Percentiles rank a stretch among this genome's conserved stretches.
Evolutionary conservation across 2,329 filamentous ascomycete genomes (phyloP).

Genomic region (Fusarium palustre): DNA sequence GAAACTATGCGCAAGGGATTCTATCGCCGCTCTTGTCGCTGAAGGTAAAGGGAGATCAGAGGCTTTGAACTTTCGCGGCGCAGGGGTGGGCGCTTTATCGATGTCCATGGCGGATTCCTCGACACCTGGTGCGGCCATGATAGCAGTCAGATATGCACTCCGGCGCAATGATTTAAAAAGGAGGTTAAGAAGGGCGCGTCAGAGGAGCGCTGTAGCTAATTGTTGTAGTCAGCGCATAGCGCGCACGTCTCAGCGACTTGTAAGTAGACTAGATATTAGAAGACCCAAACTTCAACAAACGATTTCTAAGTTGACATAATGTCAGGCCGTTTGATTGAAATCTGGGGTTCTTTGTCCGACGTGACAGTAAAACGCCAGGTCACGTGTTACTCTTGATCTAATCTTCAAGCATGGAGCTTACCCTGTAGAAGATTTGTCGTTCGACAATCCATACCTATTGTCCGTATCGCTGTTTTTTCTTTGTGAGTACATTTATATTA

Average conservation of each 20-base stretch:
- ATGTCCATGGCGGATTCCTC: constrained; percentile 37
- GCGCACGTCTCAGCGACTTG: constrained; percentile 1
- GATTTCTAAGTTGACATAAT: constrained; percentile 13
- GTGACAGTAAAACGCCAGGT: constrained; percentile 45
- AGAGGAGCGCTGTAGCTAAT: constrained; percentile 26
- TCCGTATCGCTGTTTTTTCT: neutral
- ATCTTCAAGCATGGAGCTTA: neutral
- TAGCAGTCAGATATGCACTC: constrained; percentile 7
- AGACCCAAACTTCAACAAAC: neutral
- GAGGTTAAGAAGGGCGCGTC: constrained; percentile 15
- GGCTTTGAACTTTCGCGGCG: constrained; percentile 71
- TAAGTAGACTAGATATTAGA: neutral
- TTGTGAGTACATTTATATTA: neutral
- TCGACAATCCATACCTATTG: neutral
- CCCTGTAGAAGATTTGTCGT: constrained; percentile 10
- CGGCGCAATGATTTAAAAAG: constrained; percentile 21
- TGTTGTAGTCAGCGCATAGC: constrained; percentile 35
- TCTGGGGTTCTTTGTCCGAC: constrained; percentile 18
- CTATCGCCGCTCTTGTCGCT: constrained; percentile 78
- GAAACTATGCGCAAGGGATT: constrained; percentile 81
- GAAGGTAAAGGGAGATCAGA: constrained; percentile 80
- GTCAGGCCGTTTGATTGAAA: constrained; percentile 6
- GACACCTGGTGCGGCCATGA: constrained; percentile 42
- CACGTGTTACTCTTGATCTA: constrained; percentile 35
- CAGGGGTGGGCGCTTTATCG: constrained; percentile 28